Conservation (phyloP, 2,329 filamentous ascomycete genomes). For the Trichoderma aggressivum region DNA sequence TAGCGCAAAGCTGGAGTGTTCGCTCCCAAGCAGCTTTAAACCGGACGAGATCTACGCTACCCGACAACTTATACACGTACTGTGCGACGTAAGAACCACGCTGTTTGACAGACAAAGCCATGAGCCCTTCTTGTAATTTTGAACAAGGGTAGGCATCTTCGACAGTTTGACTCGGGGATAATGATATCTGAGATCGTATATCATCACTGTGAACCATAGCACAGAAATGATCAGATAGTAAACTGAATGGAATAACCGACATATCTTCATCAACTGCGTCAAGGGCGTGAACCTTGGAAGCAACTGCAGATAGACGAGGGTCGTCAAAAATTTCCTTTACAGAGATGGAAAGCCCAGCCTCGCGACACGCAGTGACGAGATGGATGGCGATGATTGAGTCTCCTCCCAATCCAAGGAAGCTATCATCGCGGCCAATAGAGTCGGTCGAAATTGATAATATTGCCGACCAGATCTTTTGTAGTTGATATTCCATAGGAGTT, state of each 20-base stretch:
- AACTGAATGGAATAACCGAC: not conserved
- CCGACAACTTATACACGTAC: not conserved
- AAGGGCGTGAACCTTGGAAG: not conserved
- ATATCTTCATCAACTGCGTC: not conserved
- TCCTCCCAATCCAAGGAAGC: slow-evolving; percentile 28
- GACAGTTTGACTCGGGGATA: not conserved
- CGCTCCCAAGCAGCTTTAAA: slow-evolving; percentile 21
- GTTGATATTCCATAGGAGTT: not conserved
- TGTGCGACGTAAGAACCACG: slow-evolving; percentile 17
- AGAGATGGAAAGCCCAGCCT: slow-evolving; percentile 14
- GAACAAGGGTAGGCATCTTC: slow-evolving; percentile 22
- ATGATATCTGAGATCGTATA: not conserved
- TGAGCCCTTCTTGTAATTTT: slow-evolving; percentile 21
- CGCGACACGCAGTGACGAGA: slow-evolving; percentile 6
- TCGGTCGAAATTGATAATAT: slow-evolving; percentile 9
- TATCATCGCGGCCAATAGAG: slow-evolving; percentile 20
- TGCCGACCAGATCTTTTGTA: slow-evolving; percentile 21
- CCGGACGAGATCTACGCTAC: not conserved
- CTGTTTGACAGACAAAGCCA: slow-evolving; percentile 20
- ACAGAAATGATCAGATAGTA: not conserved
- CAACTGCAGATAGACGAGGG: slow-evolving; percentile 9
- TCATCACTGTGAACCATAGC: not conserved
- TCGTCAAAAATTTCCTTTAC: slow-evolving; percentile 17
- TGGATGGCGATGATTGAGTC: slow-evolving; percentile 33
- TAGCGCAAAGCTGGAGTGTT: not conserved